Conservation (phyloP, 139 green algal genomes). For the Chlorella sp. region DNA sequence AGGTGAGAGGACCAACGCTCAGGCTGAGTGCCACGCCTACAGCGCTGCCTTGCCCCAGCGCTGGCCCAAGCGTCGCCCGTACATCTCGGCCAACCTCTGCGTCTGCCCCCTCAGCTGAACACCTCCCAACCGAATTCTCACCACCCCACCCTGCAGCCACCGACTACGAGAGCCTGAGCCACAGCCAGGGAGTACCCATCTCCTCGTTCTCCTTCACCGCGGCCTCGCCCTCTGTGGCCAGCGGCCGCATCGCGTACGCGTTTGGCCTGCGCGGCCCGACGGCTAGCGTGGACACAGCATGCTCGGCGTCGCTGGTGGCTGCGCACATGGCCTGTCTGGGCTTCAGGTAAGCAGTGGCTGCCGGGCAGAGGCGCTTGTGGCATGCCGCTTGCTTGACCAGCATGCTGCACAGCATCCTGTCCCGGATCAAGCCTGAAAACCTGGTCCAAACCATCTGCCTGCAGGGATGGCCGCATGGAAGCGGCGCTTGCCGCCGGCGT, state of each 20-base stretch:
- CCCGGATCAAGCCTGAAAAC: not conserved
- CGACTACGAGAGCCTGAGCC: conserved; percentile 69
- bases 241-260: conserved; percentile 69
- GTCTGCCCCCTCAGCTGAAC: no score
- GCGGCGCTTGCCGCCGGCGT: conserved; percentile 67
- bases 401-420: not conserved
- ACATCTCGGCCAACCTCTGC: not conserved
- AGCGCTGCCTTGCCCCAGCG: no score
- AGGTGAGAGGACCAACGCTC: not conserved
- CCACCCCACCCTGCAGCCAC: conserved; percentile 23
- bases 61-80: not conserved
- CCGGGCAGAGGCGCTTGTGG: not conserved
- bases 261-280: conserved; percentile 69
- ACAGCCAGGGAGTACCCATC: conserved; percentile 50
- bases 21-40: no score
- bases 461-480: conserved; percentile 27
- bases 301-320: conserved; percentile 70
- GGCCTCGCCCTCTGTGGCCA: conserved; percentile 70
- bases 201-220: conserved; percentile 53
- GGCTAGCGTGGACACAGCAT: conserved; percentile 80
- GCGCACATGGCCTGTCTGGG: conserved; percentile 56
- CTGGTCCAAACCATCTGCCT: not conserved
- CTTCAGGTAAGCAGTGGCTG: conserved; percentile 8
- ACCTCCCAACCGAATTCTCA: not conserved
- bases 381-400: not conserved